Base-by-base conservation (phyloP, 225 moss, liverwort and hornwort species). In the Rhytidiadelphus loreus region DNA sequence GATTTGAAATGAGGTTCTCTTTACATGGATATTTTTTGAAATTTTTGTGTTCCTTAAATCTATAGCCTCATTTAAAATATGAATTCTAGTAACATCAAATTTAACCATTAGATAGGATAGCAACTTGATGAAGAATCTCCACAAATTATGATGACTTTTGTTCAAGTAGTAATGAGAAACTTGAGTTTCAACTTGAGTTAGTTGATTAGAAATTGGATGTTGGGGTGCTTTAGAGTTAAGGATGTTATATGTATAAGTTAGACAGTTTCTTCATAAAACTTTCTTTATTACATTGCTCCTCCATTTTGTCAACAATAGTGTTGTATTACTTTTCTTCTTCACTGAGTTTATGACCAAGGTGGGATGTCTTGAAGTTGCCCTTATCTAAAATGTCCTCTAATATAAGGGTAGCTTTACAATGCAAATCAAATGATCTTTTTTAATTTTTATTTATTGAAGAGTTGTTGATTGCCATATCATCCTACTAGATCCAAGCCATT, bases 201-300 rank as follows among this genome's bases (percentile, higher is more conserved):
- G n/a, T n/a, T n/a, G n/a, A n/a, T n/a, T n/a, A n/a, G n/a, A n/a
- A n/a, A n/a, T n/a, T n/a, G n/a, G n/a, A n/a, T n/a, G n/a, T n/a
- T n/a, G n/a, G n/a, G 19, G 19, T 48, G 12, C 7, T 20, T 33
- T 4, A 3, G 20, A 13, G 75, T 33, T 75, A 33, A 75, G 17
- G 3, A 28, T 72, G 30, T 74, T 15, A 11, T 48, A 7, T 25
- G 5, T 26, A 41, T 25, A 39, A 41, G 25, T 15, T 70, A 15
- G 15, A 8, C 3, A 71, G 5, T 71, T 71, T 26, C 28, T 0
- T 28, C 44, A 16, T 17, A 44, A 69, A 29, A 11, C 18, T 46
- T 6, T 0, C 50, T 75, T 50, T 32, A 21, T 20, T 21, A 12
- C 0, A 2, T 32, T 48, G 12, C 13, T 50, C 11, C 0, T 74